Base-by-base conservation (phyloP, 768 basidiomycete genomes). In the Rubroboletus pulcherrimus region DNA sequence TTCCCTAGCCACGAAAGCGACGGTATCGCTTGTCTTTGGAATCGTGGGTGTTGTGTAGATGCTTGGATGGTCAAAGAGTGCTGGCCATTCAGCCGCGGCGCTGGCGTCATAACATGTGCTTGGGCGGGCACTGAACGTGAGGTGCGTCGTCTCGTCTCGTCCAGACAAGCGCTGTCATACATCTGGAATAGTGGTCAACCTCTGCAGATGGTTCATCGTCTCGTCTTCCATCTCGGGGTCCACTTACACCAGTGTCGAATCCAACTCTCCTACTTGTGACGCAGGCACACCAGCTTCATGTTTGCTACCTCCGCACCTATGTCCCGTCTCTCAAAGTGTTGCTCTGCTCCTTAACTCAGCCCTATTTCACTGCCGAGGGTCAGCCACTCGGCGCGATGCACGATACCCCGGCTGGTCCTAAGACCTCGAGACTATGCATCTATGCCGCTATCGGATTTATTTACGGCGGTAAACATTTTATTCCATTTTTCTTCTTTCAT, bases 1-100 rank as follows among this genome's bases (percentile, higher is more conserved):
- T 91, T 87, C 64, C 87, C 88, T 11, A 76, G 84, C 39, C 73
- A 73, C 31, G 78, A 77, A 26, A 67, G 71, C 1, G 82, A 84
- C 55, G 86, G 87, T 11, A 68, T 81, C 41, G 82, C 78, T 12
- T 87, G 88, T 64, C 60, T 90, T 15, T 91, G 89, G 87, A 76
- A 74, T 46, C 78, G 80, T 33, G 84, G 78, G 3, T 54, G 73
- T 11, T 82, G 83, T 57, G 70, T 87, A 31, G 86, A 91, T 60
- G 75, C 64, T 30, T 91, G 90, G 86, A 68, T 51, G 5, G 70
- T 86, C 30, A 77, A 76, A 47, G 83, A 86, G 57, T 83, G 63
- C 51, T 87, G 85, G 83, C 61, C 63, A 33, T 76, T 83, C 50
- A 62, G 77, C 14, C 74, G 71, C 35, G 79, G 78, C 33, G 75